Evolutionary conservation across 106 monocot genomes (phyloP).

Genomic region (Phalaenopsis aphrodite): DNA sequence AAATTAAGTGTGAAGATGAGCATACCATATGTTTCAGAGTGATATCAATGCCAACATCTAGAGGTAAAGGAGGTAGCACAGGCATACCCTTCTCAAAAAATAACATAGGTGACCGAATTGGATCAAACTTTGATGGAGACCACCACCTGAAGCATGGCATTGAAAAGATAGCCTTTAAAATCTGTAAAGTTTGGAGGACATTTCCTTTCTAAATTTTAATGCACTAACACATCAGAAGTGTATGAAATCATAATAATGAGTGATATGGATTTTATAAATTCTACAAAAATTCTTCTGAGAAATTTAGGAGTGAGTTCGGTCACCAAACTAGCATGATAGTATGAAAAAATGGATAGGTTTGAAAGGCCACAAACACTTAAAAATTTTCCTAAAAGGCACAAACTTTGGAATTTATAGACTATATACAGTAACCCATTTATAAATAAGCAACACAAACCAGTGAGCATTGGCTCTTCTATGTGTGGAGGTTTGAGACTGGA

Average conservation of each 20-base stretch:
- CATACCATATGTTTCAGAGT: constrained; percentile 87
- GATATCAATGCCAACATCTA: constrained; percentile 58
- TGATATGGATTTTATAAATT: no score
- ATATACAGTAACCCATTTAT: no score
- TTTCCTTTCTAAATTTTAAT: not conserved
- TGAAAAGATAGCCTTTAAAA: not conserved
- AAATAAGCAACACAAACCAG: no score
- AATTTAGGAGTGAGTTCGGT: no score
- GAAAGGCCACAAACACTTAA: no score
- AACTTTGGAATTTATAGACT: no score
- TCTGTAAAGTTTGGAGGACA: not conserved
- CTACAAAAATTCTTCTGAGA: no score
- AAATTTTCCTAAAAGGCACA: no score
- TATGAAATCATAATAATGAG: not conserved
- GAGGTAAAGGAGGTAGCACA: constrained; percentile 59
- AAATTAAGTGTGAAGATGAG: not conserved
- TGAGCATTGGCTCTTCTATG: no score
- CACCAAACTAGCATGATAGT: no score
- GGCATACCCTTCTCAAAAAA: constrained; percentile 80
- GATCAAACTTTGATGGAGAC: constrained; percentile 96
- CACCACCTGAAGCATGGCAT: constrained; percentile 61
- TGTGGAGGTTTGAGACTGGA: no score
- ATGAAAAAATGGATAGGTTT: no score
- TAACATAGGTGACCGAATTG: constrained; percentile 78
- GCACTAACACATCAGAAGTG: not conserved